phyloP scores from a whole-genome alignment of 202 grass and related monocot species.

The Digitaria exilis region DNA sequence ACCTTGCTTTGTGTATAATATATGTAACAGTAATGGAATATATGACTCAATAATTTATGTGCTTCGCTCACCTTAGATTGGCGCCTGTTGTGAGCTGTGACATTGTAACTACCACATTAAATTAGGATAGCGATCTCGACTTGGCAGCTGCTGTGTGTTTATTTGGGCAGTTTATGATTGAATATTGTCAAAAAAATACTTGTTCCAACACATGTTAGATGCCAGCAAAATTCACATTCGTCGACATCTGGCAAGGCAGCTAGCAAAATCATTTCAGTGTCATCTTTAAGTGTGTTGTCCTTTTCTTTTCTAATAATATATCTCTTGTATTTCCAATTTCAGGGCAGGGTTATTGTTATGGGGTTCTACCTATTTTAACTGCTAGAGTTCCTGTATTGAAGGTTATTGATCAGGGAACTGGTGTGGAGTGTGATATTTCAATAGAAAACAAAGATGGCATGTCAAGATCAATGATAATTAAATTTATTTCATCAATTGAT shows the following conservation, averaged over 20 bases:
- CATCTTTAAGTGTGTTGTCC: background rate
- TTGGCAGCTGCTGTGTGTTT: background rate
- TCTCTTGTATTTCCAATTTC: slow-evolving; percentile 39
- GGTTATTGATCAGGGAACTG: slow-evolving; percentile 73
- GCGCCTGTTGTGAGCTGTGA: background rate
- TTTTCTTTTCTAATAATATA: slow-evolving; percentile 39
- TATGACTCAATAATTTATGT: background rate
- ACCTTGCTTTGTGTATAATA: background rate
- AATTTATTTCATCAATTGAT: slow-evolving; percentile 77
- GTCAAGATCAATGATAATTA: slow-evolving; percentile 79
- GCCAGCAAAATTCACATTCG: no score
- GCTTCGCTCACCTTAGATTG: slow-evolving; percentile 17
- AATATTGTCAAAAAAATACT: background rate
- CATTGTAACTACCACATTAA: background rate
- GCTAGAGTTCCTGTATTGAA: slow-evolving; percentile 94
- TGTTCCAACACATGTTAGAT: background rate
- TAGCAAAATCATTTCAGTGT: slow-evolving; percentile 18
- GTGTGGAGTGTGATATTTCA: slow-evolving; percentile 93
- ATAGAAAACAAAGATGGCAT: slow-evolving; percentile 97
- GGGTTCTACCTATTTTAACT: slow-evolving; percentile 64
- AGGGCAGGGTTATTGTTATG: slow-evolving; percentile 61
- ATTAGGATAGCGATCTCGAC: background rate
- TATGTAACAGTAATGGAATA: background rate
- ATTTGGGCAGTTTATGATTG: background rate
- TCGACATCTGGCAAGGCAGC: no score